Evolutionary conservation across 2,329 filamentous ascomycete genomes (phyloP).

Genomic region (Arthroderma uncinatum): DNA sequence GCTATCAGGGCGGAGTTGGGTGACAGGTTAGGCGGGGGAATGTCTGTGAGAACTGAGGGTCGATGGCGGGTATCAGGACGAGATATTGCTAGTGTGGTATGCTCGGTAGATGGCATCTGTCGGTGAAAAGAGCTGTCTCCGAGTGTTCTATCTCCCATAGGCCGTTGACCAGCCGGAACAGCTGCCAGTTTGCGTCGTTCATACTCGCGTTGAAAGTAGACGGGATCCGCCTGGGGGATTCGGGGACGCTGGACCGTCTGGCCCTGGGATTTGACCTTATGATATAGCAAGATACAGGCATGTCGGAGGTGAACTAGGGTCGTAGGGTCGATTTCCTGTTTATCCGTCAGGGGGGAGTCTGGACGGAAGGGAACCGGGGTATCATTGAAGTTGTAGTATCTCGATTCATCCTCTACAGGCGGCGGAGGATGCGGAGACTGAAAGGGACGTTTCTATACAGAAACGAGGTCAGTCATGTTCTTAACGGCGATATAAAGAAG

Average conservation of each 20-base stretch:
- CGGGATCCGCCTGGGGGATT: not conserved
- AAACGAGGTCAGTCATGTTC: not conserved
- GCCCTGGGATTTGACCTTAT: not conserved
- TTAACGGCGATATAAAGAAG: too few species aligned
- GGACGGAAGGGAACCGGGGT: not conserved
- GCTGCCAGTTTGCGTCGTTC: not conserved
- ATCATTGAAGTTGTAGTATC: slow-evolving; percentile 3
- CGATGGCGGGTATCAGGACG: not conserved
- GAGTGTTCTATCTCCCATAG: not conserved
- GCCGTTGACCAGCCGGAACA: not conserved
- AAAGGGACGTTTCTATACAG: slow-evolving; percentile 1
- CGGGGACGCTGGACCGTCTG: not conserved
- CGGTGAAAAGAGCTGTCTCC: not conserved
- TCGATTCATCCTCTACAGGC: not conserved
- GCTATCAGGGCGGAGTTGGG: not conserved
- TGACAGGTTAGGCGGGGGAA: not conserved
- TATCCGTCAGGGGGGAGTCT: slow-evolving; percentile 1
- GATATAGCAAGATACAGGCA: slow-evolving; percentile 3
- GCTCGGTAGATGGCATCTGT: not conserved
- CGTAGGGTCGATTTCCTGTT: slow-evolving; percentile 10
- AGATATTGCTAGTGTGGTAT: not conserved
- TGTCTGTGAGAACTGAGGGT: not conserved
- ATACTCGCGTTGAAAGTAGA: not conserved
- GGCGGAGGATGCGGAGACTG: not conserved
- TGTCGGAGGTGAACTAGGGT: slow-evolving; percentile 9